phyloP scores from a whole-genome alignment of 2,329 filamentous ascomycete species.

The Xenoacremonium recifei region DNA sequence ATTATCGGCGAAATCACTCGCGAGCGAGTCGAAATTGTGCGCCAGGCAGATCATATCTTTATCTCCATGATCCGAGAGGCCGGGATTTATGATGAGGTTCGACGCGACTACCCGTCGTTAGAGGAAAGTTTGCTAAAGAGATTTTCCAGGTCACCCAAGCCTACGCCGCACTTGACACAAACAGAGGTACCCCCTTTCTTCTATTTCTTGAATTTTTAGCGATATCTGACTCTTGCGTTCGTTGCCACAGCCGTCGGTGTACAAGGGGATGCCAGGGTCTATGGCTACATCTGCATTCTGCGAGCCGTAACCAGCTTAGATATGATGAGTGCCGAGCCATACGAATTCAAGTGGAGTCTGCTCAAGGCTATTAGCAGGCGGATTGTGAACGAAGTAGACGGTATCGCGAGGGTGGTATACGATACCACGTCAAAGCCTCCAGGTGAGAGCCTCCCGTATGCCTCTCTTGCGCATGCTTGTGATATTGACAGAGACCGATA shows the following conservation, averaged over 20 bases:
- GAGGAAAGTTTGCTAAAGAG: conserved; percentile 6
- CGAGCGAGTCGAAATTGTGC: conserved; percentile 71
- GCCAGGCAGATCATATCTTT: conserved; percentile 71
- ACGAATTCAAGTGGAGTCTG: conserved; percentile 41
- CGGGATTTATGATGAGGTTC: conserved; percentile 50
- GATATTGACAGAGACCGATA: conserved; percentile 4
- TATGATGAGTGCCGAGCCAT: conserved; percentile 73
- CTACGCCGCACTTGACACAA: conserved; percentile 24
- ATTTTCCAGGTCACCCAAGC: conserved; percentile 23
- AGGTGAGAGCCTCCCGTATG: conserved; percentile 5
- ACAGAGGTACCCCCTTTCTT: conserved; percentile 9
- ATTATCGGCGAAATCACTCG: conserved; percentile 79
- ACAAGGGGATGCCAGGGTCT: conserved; percentile 28
- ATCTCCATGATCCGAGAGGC: conserved; percentile 69
- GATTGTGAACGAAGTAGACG: conserved; percentile 12
- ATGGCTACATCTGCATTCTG: conserved; percentile 29
- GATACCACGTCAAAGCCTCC: conserved; percentile 13
- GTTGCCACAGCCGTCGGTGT: conserved; percentile 34
- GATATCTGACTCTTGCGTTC: conserved; percentile 8
- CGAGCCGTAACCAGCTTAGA: conserved; percentile 41
- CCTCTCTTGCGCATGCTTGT: conserved; percentile 1
- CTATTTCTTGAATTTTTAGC: conserved; percentile 1
- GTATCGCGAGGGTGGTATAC: conserved; percentile 10
- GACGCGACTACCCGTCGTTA: conserved; percentile 9
- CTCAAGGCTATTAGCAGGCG: conserved; percentile 10